Conservation (phyloP, 108 stramenopile species). For the Fragilariopsis cylindrus region DNA sequence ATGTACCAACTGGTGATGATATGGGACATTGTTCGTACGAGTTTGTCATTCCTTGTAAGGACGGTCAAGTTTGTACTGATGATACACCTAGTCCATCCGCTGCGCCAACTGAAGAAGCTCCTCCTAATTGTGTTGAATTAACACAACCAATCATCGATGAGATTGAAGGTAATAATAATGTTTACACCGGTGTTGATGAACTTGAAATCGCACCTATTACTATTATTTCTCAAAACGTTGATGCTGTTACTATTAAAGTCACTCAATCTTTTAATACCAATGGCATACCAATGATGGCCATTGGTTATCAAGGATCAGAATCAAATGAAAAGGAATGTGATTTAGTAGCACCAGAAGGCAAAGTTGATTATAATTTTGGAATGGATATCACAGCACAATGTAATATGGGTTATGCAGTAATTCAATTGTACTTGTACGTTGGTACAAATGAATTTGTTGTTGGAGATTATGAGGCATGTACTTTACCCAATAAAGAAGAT, state of each 20-base stretch:
- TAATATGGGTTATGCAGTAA: slow-evolving; percentile 2
- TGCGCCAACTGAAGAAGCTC: background rate
- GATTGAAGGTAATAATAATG: background rate
- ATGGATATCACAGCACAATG: background rate
- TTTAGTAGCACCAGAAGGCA: background rate
- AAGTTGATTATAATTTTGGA: background rate
- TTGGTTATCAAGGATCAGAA: background rate
- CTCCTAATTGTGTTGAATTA: background rate
- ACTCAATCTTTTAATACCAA: background rate
- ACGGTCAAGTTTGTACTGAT: background rate
- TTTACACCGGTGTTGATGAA: background rate
- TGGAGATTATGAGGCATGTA: background rate
- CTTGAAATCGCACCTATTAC: slow-evolving; percentile 4
- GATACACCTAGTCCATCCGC: background rate
- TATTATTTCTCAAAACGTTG: background rate
- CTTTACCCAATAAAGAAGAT: background rate
- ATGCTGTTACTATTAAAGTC: background rate
- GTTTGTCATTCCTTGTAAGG: background rate
- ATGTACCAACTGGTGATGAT: no score
- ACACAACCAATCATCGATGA: background rate
- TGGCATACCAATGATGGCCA: background rate
- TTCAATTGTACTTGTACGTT: slow-evolving; percentile 2
- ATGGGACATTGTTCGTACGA: background rate
- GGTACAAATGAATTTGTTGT: background rate
- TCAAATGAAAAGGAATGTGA: background rate